Evolutionary conservation across 23 red algal species (phyloP).

Genomic region (Gracilariopsis chorda): DNA sequence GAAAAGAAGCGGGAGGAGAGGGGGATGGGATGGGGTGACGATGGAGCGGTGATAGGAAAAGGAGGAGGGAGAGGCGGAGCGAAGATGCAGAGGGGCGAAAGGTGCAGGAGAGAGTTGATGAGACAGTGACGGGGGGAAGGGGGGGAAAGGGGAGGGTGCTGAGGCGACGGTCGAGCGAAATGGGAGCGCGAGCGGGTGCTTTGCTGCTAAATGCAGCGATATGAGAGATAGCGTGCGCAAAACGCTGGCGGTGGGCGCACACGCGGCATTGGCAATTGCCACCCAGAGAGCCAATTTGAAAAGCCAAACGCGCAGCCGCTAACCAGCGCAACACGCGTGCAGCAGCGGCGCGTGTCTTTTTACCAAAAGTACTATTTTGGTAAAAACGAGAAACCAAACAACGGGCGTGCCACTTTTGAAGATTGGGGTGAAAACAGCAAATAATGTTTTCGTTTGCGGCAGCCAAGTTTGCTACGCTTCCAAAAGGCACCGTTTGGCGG

Average conservation of each 20-base stretch:
- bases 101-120: neutral
- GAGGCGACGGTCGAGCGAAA: neutral
- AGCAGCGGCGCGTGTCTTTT: too few relatives aligned
- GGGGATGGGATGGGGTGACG: neutral
- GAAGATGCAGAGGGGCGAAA: neutral
- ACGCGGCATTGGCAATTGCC: neutral
- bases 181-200: neutral
- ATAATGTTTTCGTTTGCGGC: too few relatives aligned
- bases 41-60: neutral
- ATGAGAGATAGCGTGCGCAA: neutral
- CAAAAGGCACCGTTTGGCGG: too few relatives aligned
- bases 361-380: too few relatives aligned
- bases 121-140: neutral
- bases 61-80: neutral
- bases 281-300: neutral
- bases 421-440: too few relatives aligned
- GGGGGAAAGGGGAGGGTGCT: neutral
- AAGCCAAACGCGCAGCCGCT: too few relatives aligned
- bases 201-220: slow-evolving; percentile 34
- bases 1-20: neutral
- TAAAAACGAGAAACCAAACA: too few relatives aligned
- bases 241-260: neutral
- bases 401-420: too few relatives aligned
- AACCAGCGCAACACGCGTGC: too few relatives aligned
- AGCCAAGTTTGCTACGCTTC: too few relatives aligned